A percentile compares a stretch with the other conserved stretches of the same genome.
Conservation (phyloP, 2,329 filamentous ascomycete genomes). For the Trichoderma koningiopsis region DNA sequence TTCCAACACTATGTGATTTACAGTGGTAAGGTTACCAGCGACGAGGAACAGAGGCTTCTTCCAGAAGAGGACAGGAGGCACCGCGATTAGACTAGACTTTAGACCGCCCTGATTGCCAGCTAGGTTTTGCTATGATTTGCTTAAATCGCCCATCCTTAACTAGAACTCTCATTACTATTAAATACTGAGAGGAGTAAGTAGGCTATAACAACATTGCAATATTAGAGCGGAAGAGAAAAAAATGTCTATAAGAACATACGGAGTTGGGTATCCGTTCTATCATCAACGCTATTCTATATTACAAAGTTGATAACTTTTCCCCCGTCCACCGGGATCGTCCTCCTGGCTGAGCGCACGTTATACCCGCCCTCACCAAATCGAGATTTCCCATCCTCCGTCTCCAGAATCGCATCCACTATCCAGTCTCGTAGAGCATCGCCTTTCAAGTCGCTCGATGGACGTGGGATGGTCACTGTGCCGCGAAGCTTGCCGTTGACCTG, state of each 20-base stretch:
- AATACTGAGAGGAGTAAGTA: neutral
- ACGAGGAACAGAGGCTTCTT: conserved; percentile 35
- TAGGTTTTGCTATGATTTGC: neutral
- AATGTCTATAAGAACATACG: conserved; percentile 18
- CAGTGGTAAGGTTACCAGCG: conserved; percentile 26
- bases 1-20: conserved; percentile 88
- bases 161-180: neutral
- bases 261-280: conserved; percentile 23
- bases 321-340: conserved; percentile 65
- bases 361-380: conserved; percentile 54
- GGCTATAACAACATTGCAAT: neutral
- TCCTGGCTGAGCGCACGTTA: conserved; percentile 57
- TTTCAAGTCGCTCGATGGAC: conserved; percentile 46
- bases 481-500: conserved; percentile 80
- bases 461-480: conserved; percentile 66
- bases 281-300: conserved; percentile 39
- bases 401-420: conserved; percentile 62
- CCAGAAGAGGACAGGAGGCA: conserved; percentile 31
- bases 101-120: neutral
- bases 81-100: conserved; percentile 7
- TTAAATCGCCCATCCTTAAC: neutral
- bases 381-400: conserved; percentile 60
- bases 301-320: conserved; percentile 78
- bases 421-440: conserved; percentile 57
- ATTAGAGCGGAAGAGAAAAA: neutral